These are phyloP conservation scores for Talaromyces rugulosus DNA, from an alignment of 2,329 filamentous ascomycete species.

Conservation along the genomic window DNA sequence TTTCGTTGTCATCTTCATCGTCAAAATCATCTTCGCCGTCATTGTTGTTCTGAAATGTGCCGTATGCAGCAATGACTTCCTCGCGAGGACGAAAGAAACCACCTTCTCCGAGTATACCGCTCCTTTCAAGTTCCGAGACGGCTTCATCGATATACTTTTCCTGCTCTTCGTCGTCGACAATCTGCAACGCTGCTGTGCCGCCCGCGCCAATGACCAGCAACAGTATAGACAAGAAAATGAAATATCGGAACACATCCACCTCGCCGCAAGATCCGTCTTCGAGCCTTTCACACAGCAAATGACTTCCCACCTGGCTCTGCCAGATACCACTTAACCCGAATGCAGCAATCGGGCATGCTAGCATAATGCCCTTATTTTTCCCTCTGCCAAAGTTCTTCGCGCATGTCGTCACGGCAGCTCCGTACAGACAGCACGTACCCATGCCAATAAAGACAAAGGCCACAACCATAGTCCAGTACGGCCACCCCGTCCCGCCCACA, in stretches of 20 bases:
- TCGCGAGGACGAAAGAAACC: constrained; percentile 61
- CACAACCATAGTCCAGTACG: constrained; percentile 77
- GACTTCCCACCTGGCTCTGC: constrained; percentile 82
- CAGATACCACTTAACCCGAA: constrained; percentile 96
- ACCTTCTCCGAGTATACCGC: constrained; percentile 69
- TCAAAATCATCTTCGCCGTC: constrained; percentile 35
- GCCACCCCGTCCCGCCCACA: constrained; percentile 56
- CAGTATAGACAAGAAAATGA: constrained; percentile 75
- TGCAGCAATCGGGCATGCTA: constrained; percentile 85
- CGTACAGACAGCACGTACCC: constrained; percentile 83
- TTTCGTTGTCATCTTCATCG: constrained; percentile 32
- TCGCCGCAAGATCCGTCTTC: constrained; percentile 58
- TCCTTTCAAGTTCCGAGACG: constrained; percentile 84
- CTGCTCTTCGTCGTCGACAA: constrained; percentile 72
- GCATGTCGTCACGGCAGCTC: constrained; percentile 86
- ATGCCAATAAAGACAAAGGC: constrained; percentile 80
- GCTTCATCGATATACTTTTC: constrained; percentile 80
- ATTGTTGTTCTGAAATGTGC: constrained; percentile 38
- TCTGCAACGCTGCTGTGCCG: constrained; percentile 68
- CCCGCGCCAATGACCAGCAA: constrained; percentile 66
- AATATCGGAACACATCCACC: constrained; percentile 77
- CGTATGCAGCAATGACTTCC: constrained; percentile 42
- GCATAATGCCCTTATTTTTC: constrained; percentile 78
- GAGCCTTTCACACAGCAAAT: constrained; percentile 67
- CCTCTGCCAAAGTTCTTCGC: constrained; percentile 97